Evolutionary conservation across 106 monocot species (phyloP).

Genomic region (Phalaenopsis aphrodite): DNA sequence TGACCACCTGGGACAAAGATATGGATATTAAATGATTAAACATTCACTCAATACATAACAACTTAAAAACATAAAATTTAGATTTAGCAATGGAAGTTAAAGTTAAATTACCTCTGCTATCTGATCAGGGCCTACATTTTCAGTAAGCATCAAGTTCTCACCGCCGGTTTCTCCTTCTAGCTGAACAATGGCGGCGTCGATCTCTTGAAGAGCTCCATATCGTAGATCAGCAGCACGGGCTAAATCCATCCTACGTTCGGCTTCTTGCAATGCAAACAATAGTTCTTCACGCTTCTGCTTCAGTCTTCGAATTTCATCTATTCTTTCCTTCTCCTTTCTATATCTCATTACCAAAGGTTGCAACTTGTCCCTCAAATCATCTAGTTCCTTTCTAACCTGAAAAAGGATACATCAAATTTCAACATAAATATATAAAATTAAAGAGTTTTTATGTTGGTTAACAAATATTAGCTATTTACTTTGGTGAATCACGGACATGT

Average conservation of each 20-base stretch:
- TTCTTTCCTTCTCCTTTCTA: constrained; percentile 80
- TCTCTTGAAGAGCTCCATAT: constrained; percentile 77
- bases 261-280: constrained; percentile 39
- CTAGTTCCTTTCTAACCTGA: constrained; percentile 45
- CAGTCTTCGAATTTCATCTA: constrained; percentile 69
- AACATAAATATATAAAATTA: no score
- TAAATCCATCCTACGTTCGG: constrained; percentile 57
- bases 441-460: no score
- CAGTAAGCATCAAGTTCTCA: constrained; percentile 82
- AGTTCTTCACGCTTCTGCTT: constrained; percentile 56
- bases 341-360: constrained; percentile 84
- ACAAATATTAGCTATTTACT: no score
- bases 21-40: background rate
- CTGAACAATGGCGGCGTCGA: constrained; percentile 67
- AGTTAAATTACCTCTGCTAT: constrained; percentile 66
- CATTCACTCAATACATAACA: background rate
- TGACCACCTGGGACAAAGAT: constrained; percentile 46
- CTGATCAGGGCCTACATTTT: constrained; percentile 84
- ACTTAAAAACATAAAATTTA: background rate
- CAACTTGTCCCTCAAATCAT: constrained; percentile 82
- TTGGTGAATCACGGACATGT: no score
- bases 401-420: background rate
- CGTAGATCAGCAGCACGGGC: constrained; percentile 63
- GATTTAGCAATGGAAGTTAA: background rate
- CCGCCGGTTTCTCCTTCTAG: constrained; percentile 58